Evolutionary conservation across 768 basidiomycete species (phyloP).

Genomic region (Auricularia heimuer): DNA sequence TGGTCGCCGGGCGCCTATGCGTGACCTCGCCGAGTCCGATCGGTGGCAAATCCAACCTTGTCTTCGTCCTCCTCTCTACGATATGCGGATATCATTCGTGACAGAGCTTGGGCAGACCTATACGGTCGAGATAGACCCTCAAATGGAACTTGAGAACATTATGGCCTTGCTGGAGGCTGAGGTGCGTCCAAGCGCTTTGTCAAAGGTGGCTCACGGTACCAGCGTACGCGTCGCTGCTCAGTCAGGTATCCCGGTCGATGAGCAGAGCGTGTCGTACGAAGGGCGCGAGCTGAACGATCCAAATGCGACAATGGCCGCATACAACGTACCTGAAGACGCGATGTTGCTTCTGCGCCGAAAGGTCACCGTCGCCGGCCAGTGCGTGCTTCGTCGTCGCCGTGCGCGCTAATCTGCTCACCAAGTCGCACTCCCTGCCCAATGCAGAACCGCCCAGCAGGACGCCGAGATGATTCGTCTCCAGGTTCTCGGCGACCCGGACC

Average conservation of each 20-base stretch:
- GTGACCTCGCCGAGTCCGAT: background rate
- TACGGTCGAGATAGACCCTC: constrained; percentile 65
- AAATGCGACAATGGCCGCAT: constrained; percentile 56
- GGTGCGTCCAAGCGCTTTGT: constrained; percentile 39
- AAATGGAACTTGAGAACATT: constrained; percentile 87
- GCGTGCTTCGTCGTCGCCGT: background rate
- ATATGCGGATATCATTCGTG: constrained; percentile 28
- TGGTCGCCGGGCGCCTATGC: background rate
- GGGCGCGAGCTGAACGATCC: constrained; percentile 55
- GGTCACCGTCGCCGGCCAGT: constrained; percentile 38
- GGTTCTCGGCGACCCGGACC: constrained; percentile 68
- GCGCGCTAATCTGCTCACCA: background rate
- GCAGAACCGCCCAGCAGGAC: constrained; percentile 65
- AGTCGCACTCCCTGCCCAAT: background rate
- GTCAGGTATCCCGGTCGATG: constrained; percentile 63
- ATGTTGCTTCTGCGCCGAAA: constrained; percentile 62
- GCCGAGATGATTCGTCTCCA: constrained; percentile 87
- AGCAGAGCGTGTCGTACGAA: constrained; percentile 65
- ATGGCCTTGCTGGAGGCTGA: constrained; percentile 93
- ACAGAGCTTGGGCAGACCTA: constrained; percentile 27
- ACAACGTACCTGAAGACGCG: constrained; percentile 55
- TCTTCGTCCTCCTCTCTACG: background rate
- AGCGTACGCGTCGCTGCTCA: constrained; percentile 19
- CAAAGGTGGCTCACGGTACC: background rate
- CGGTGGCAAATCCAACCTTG: background rate